Conservation (phyloP, 2,329 filamentous ascomycete species). For the Oidium heveae region DNA sequence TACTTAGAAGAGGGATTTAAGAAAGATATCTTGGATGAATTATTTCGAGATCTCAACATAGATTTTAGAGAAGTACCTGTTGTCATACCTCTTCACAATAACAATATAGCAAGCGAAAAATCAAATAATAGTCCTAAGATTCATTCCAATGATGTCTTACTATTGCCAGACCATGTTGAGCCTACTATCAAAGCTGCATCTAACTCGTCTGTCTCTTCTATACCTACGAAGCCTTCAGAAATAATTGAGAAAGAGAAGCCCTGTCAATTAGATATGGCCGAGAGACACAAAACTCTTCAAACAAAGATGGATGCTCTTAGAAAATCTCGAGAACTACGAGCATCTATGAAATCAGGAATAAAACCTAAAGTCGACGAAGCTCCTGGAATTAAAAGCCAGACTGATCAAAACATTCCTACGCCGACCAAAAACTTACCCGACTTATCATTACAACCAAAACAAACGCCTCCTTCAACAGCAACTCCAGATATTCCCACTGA, state of each 20-base stretch:
- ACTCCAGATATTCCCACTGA: neutral
- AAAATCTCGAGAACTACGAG: constrained; percentile 24
- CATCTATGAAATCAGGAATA: constrained; percentile 14
- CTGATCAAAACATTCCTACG: neutral
- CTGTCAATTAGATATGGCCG: constrained; percentile 45
- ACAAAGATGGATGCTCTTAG: constrained; percentile 56
- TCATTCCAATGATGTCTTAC: constrained; percentile 19
- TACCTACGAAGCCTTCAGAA: neutral
- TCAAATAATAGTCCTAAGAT: neutral
- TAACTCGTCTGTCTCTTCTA: neutral
- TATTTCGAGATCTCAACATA: constrained; percentile 41
- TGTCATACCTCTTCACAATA: neutral
- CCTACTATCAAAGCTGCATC: neutral
- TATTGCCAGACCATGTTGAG: neutral
- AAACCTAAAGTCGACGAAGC: neutral
- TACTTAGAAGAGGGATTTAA: constrained; percentile 53
- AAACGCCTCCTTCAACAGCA: neutral
- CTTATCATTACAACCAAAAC: neutral
- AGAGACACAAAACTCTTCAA: constrained; percentile 49
- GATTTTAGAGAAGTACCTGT: neutral
- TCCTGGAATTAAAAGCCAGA: neutral
- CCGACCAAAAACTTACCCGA: neutral
- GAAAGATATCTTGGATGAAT: constrained; percentile 28
- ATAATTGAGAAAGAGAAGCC: constrained; percentile 48
- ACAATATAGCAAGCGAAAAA: neutral